Evolutionary conservation across 768 basidiomycete species (phyloP), one percentile per base, ranked within the genome.

Genomic region (Lentinula guzmanii): DNA sequence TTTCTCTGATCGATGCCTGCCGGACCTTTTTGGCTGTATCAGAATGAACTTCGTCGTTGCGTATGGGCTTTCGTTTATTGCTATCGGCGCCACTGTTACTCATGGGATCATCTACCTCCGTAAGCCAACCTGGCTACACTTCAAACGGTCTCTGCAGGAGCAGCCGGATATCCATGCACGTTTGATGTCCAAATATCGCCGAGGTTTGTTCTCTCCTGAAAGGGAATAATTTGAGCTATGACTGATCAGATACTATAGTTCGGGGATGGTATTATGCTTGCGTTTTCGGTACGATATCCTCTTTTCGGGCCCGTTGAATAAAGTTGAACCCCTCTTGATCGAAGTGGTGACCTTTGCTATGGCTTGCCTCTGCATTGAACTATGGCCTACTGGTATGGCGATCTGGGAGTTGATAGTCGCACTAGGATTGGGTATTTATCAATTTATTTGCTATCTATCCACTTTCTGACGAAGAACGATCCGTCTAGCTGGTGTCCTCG

Each of bases 131-230:
- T 76, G 77, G 71, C 67, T 77, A 5, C 83, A 84, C 50, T 79
- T 84, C 59, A 74, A 74, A 52, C 75, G 75, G 57, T 79, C 82
- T 37, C 71, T 84, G 60, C 76, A 79, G 56, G 83, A 84, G 62
- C 81, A 81, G 64, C 79, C 82, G 5, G 86, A 88, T 66, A 76
- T 88, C 16, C 86, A 87, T 67, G 77, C 79, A 3, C 79, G 80
- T 54, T 77, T 87, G 55, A 87, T 87, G 83, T 70, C 77, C 24
- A 73, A 69, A 42, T 87, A 87, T 67, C 79, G 70, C 1, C 78
- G 77, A 70, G 79, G 79, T 77, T 79, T 78, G 11, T 73, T 13
- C 28, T 10, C 39, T 41, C 10, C 45, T 18, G 8, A 1, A 34
- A 6, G 24, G 1, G 5, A 11, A 51, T 51, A 35, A 28, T 73